Conservation (phyloP, 2,329 filamentous ascomycete genomes). For the Pseudogymnoascus sp. region DNA sequence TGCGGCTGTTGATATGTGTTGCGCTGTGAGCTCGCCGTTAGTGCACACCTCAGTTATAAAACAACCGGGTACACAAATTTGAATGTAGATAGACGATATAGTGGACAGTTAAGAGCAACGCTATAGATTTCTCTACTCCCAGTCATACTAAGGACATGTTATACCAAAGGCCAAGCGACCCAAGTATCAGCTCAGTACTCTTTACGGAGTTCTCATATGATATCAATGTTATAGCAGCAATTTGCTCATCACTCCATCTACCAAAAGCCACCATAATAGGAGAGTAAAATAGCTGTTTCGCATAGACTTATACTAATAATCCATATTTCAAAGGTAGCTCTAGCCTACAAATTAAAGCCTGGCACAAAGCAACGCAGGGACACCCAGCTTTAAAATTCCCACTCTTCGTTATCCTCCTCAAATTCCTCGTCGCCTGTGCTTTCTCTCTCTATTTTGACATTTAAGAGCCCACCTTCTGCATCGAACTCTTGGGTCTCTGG, state of each 20-base stretch:
- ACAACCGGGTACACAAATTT: background rate
- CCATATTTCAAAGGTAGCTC: background rate
- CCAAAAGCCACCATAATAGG: background rate
- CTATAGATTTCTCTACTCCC: background rate
- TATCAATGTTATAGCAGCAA: background rate
- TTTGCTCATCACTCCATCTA: background rate
- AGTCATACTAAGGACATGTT: background rate
- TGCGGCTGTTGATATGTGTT: background rate
- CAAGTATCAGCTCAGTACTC: background rate
- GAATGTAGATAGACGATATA: background rate
- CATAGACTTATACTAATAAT: background rate
- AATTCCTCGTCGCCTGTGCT: background rate
- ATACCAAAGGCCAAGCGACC: background rate
- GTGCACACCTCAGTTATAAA: background rate
- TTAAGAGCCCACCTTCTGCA: background rate
- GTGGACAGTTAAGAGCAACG: background rate
- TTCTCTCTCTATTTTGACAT: background rate
- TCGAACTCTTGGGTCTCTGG: background rate
- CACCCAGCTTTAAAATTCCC: background rate
- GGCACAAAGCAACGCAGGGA: background rate
- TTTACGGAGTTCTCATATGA: background rate
- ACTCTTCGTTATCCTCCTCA: background rate
- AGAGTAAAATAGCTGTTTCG: background rate
- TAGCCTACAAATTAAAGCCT: background rate
- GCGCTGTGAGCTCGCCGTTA: background rate